phyloP scores from a whole-genome alignment of 257 asterid genomes.

The Solanum arcanum region DNA sequence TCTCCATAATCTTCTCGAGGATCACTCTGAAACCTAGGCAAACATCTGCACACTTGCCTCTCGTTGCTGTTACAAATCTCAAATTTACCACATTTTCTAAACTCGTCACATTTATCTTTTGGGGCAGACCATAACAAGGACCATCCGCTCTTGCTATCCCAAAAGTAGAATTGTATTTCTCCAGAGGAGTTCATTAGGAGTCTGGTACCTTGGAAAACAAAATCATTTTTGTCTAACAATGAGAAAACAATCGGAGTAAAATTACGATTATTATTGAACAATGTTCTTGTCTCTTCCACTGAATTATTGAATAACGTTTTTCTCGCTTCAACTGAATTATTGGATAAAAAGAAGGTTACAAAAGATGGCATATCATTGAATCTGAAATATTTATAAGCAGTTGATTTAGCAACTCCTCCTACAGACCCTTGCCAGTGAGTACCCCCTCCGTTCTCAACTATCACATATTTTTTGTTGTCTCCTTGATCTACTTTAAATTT shows the following conservation, averaged over 20 bases:
- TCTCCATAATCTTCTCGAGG: neutral
- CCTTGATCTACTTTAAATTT: conserved; percentile 1
- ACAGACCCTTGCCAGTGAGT: neutral
- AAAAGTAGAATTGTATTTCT: conserved; percentile 6
- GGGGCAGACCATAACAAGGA: conserved; percentile 4
- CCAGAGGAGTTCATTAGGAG: conserved; percentile 23
- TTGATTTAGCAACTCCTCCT: neutral
- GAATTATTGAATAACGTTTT: neutral
- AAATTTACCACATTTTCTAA: conserved; percentile 15
- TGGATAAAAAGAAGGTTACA: conserved; percentile 1
- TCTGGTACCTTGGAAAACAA: neutral
- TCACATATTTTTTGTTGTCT: neutral
- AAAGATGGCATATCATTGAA: neutral
- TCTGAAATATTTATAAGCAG: too few species aligned
- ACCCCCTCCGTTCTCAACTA: neutral
- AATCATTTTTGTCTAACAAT: neutral
- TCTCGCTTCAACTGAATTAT: neutral
- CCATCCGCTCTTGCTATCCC: neutral
- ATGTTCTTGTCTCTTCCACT: neutral
- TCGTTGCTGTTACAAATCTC: conserved; percentile 2
- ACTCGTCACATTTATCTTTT: neutral
- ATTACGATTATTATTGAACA: neutral
- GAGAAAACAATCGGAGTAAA: neutral
- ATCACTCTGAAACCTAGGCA: conserved; percentile 6
- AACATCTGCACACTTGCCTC: conserved; percentile 4